A percentile compares a stretch with the other conserved stretches of the same genome.
phyloP scores from a whole-genome alignment of 257 asterid genomes.

The Henckelia pumila region DNA sequence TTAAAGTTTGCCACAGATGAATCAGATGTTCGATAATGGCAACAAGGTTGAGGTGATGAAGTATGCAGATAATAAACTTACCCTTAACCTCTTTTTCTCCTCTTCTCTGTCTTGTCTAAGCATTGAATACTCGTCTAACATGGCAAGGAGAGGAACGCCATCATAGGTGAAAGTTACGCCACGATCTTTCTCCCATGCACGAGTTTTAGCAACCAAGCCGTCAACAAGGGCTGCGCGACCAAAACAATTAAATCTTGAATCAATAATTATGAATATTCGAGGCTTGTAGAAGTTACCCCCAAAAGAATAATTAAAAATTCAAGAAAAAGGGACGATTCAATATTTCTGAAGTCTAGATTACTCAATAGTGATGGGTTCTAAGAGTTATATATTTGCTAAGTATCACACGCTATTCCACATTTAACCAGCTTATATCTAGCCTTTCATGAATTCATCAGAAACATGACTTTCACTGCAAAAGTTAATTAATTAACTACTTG shows the following conservation, averaged over 20 bases:
- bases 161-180: constrained; percentile 77
- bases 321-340: no score
- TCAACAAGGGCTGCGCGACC: constrained; percentile 84
- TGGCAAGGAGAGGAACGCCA: constrained; percentile 98
- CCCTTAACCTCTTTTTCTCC: constrained; percentile 97
- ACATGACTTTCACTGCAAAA: no score
- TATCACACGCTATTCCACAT: neutral
- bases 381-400: neutral
- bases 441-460: neutral
- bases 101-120: constrained; percentile 96
- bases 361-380: neutral
- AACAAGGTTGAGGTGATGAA: neutral
- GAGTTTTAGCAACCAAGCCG: constrained; percentile 73
- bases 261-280: neutral
- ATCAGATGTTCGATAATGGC: neutral
- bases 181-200: constrained; percentile 91
- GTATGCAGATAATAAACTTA: constrained; percentile 28
- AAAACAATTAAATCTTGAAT: neutral
- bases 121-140: constrained; percentile 94
- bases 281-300: neutral
- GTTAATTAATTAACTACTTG: neutral
- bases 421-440: neutral
- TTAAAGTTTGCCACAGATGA: neutral
- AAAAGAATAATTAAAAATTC: no score
- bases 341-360: neutral